These are phyloP conservation scores for Erigeron philadelphicus DNA, from an alignment of 140 eudicot species.

Conservation along the genomic window DNA sequence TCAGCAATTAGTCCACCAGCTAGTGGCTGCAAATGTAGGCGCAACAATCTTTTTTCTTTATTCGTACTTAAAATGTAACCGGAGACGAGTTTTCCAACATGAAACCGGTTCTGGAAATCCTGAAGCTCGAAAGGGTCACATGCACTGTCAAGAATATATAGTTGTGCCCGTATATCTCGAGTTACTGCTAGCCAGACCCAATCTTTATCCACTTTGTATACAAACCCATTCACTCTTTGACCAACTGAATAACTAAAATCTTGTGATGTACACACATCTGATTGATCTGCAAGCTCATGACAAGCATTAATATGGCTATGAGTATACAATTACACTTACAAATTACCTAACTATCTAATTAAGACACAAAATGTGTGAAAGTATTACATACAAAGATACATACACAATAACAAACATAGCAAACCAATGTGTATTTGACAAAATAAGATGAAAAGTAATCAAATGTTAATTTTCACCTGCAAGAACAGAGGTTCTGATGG, in stretches of 20 bases:
- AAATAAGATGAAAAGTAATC: slow-evolving; percentile 7
- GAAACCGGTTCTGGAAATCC: slow-evolving; percentile 58
- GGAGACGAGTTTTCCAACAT: slow-evolving; percentile 54
- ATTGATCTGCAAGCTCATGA: slow-evolving; percentile 22
- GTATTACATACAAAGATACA: neutral
- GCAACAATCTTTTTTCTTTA: slow-evolving; percentile 61
- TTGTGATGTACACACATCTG: slow-evolving; percentile 19
- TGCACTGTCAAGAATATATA: slow-evolving; percentile 67
- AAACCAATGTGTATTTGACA: slow-evolving; percentile 1
- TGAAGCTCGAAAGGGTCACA: slow-evolving; percentile 59
- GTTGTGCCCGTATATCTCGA: slow-evolving; percentile 70
- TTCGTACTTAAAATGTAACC: slow-evolving; percentile 45
- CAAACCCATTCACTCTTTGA: slow-evolving; percentile 57
- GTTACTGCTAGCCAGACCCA: slow-evolving; percentile 82
- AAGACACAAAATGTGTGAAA: neutral
- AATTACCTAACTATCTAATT: neutral
- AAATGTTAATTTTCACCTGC: slow-evolving; percentile 43
- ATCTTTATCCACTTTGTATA: slow-evolving; percentile 71
- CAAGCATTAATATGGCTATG: neutral
- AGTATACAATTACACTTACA: neutral
- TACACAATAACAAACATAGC: neutral
- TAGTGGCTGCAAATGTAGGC: slow-evolving; percentile 46
- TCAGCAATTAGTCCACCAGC: slow-evolving; percentile 27
- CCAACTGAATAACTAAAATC: slow-evolving; percentile 58
- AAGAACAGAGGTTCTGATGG: slow-evolving; percentile 65